A percentile compares a stretch with the other conserved stretches of the same genome.
Conservation (phyloP, 192 early-diverging fungal species). For the Piromyces sp. region DNA sequence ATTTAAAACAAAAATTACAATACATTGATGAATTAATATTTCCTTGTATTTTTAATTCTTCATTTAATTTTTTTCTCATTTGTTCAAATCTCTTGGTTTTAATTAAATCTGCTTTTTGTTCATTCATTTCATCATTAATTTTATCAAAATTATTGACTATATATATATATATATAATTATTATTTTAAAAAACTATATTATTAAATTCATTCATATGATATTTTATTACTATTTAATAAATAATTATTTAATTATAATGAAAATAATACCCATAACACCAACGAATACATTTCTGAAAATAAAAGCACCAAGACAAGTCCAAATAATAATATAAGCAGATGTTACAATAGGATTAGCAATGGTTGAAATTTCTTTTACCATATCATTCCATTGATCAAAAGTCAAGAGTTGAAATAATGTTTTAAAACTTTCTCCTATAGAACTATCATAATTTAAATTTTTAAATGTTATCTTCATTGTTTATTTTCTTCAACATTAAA, state of each 20-base stretch:
- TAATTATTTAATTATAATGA: too few relatives aligned
- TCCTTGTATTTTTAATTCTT: conserved; percentile 16
- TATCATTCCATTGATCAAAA: conserved; percentile 26
- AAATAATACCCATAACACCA: conserved; percentile 17
- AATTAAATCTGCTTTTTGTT: conserved; percentile 7
- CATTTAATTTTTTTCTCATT: conserved; percentile 17
- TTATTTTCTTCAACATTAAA: too few relatives aligned
- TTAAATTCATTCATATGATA: too few relatives aligned
- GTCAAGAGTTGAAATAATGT: conserved; percentile 24
- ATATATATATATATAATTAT: too few relatives aligned
- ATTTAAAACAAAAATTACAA: too few relatives aligned
- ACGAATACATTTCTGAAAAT: conserved; percentile 28
- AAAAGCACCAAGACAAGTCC: conserved; percentile 26
- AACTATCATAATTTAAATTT: too few relatives aligned
- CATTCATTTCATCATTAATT: conserved; percentile 15
- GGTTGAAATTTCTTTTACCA: not conserved
- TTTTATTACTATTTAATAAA: too few relatives aligned
- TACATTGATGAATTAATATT: conserved; percentile 9
- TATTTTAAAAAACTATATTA: too few relatives aligned
- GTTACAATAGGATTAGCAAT: conserved; percentile 11
- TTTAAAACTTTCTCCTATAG: conserved; percentile 11
- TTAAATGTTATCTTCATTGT: too few relatives aligned
- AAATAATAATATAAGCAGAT: conserved; percentile 15
- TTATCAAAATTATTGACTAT: conserved; percentile 20
- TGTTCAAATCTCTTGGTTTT: conserved; percentile 15